Evolutionary conservation across 2,329 filamentous ascomycete species (phyloP).

Genomic region (Colletotrichum theobromicola): DNA sequence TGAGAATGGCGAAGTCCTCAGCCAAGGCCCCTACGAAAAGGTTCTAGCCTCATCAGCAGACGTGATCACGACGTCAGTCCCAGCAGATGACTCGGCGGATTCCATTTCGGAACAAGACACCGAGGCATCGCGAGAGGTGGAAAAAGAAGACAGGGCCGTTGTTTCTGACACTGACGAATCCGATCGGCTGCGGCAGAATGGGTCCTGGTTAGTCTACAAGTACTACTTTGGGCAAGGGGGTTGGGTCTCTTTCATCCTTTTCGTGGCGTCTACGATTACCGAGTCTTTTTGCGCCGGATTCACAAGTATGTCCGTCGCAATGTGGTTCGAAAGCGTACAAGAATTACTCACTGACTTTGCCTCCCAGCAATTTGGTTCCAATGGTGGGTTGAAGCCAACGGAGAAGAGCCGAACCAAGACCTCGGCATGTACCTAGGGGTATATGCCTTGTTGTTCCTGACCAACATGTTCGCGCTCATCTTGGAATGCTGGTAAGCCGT

Average conservation of each 20-base stretch:
- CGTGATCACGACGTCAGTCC: not conserved
- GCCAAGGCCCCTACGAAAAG: not conserved
- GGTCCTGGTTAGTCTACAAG: not conserved
- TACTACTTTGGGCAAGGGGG: not conserved
- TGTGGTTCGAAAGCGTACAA: not conserved
- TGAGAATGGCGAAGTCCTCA: not conserved
- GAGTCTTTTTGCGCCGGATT: not conserved
- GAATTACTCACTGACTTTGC: not conserved
- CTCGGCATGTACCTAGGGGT: slow-evolving; percentile 1
- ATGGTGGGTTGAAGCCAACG: slow-evolving; percentile 10
- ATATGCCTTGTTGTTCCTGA: not conserved
- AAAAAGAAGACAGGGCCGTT: not conserved
- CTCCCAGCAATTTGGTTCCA: not conserved
- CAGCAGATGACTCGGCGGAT: not conserved
- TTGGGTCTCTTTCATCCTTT: not conserved
- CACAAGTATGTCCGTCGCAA: not conserved
- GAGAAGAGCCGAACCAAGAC: not conserved
- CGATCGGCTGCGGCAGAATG: not conserved
- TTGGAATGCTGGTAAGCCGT: not conserved
- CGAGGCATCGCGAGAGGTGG: not conserved
- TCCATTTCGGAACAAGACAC: not conserved
- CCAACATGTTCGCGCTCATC: not conserved
- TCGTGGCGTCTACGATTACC: not conserved
- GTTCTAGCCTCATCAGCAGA: not conserved
- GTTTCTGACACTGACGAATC: not conserved